Percentiles rank a stretch among this genome's conserved stretches.
Conservation (phyloP, 257 asterid genomes). For the Lavandula angustifolia region DNA sequence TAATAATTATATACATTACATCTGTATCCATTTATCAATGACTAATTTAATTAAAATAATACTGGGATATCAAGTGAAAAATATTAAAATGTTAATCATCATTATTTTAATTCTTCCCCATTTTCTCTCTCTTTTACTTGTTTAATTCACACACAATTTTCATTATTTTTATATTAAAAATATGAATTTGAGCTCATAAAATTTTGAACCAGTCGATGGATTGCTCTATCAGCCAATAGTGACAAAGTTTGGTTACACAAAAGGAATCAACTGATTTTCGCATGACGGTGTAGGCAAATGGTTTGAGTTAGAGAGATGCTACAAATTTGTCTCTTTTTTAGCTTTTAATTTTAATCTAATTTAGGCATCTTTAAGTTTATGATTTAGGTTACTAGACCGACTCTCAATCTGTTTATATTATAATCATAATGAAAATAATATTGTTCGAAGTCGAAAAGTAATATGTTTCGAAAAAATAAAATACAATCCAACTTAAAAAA, state of each 20-base stretch:
- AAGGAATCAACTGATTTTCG: slow-evolving; percentile 1
- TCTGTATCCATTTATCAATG: slow-evolving; percentile 38
- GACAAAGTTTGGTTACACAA: background rate
- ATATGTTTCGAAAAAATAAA: too few species aligned
- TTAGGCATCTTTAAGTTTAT: too few species aligned
- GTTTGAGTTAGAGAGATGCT: background rate
- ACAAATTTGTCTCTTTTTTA: too few species aligned
- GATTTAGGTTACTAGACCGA: too few species aligned
- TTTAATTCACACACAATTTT: background rate
- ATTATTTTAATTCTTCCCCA: slow-evolving; percentile 6
- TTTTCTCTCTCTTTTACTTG: background rate
- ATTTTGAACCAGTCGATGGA: background rate
- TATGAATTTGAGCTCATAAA: too few species aligned
- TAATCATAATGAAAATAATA: too few species aligned
- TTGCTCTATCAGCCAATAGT: slow-evolving; percentile 1
- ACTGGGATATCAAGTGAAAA: slow-evolving; percentile 38
- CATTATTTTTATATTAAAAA: background rate
- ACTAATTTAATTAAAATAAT: slow-evolving; percentile 22
- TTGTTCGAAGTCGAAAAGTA: too few species aligned
- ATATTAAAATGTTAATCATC: slow-evolving; percentile 15
- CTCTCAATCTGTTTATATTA: too few species aligned
- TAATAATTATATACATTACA: slow-evolving; percentile 36
- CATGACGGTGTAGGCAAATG: background rate
- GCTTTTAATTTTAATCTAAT: too few species aligned
- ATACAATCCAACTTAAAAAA: too few species aligned